Base-by-base conservation (phyloP, 345 rosid genomes). In the Clausena lansium region DNA sequence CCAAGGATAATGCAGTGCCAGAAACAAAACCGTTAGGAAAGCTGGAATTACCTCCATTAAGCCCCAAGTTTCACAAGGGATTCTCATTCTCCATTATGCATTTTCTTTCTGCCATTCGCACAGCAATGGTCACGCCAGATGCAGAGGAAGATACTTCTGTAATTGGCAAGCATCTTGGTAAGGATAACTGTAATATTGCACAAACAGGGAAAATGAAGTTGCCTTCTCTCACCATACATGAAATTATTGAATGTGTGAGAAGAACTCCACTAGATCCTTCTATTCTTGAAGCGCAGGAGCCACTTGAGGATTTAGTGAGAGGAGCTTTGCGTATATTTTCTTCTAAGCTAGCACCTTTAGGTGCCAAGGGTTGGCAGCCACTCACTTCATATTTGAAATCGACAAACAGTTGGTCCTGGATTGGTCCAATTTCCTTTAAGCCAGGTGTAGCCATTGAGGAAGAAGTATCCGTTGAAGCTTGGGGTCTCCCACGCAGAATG, bases 351-450 rank as follows among this genome's bases (percentile, higher is more conserved):
- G 98, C 94, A 14, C 97, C 99, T 79, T 84, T 91, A 68, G 99
- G 99, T 71, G 98, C 92, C 50, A 96, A 94, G 79, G 93, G 92
- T 79, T 96, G 99, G 99, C 93, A 91, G 86, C 86, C 93, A 24
- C 99, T 94, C 64, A 95, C 87, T 58, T 85, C 83, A 65, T 96
- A 83, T 76, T 95, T 94, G 71, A 94, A 85, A 77, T 75, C 90
- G 36, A 88, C 86, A 52, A 96, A 94, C 86, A 81, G 89, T 83
- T 96, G 99, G 99, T 86, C 88, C 62, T 96, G 99, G 99, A 82
- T 86, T 77, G 98, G 98, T 47, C 97, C 99, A 52, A 64, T 86
- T 77, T 86, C 87, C 66, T 78, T 73, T 64, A 84, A 84, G 80
- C 80, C 80, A 64, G 75, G 84, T 54, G 98, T 91, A 79, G 75